A percentile compares a stretch with the other conserved stretches of the same genome.
Conservation (phyloP, 495 filamentous ascomycete species). For the Stereocaulon alpinum region DNA sequence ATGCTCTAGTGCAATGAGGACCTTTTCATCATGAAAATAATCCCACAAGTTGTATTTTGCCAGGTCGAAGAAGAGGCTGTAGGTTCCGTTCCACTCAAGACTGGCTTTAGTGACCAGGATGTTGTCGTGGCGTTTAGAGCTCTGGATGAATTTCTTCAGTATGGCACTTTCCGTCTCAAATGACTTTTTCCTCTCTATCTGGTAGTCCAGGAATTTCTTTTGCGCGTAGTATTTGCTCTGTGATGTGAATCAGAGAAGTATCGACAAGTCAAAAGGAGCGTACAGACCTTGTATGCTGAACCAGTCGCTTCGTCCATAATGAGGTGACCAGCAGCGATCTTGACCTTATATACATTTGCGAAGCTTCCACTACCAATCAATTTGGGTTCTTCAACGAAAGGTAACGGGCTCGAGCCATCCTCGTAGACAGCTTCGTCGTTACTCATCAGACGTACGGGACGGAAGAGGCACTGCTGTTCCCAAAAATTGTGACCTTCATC, state of each 20-base stretch:
- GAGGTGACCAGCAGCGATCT: constrained; percentile 1
- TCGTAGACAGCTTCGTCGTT: background rate
- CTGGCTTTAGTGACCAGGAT: constrained; percentile 7
- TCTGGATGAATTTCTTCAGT: background rate
- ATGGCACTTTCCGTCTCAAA: constrained; percentile 2
- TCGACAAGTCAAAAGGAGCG: background rate
- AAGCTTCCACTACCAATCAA: background rate
- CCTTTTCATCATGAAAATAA: background rate
- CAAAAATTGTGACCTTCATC: background rate
- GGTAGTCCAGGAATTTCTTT: background rate
- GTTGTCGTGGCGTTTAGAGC: background rate
- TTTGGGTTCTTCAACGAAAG: background rate
- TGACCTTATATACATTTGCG: constrained; percentile 1
- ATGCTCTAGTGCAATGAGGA: background rate
- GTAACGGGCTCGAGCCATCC: background rate
- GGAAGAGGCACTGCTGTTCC: constrained; percentile 2
- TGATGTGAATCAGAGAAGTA: background rate
- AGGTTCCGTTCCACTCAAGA: background rate
- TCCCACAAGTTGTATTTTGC: constrained; percentile 8
- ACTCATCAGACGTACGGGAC: background rate
- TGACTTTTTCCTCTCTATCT: background rate
- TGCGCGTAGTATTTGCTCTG: constrained; percentile 1
- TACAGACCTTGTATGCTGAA: constrained; percentile 2
- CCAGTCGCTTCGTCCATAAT: background rate
- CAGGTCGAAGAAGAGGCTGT: constrained; percentile 9